Conservation (phyloP, 2,329 filamentous ascomycete species). For the Aspergillus transmontanensis region DNA sequence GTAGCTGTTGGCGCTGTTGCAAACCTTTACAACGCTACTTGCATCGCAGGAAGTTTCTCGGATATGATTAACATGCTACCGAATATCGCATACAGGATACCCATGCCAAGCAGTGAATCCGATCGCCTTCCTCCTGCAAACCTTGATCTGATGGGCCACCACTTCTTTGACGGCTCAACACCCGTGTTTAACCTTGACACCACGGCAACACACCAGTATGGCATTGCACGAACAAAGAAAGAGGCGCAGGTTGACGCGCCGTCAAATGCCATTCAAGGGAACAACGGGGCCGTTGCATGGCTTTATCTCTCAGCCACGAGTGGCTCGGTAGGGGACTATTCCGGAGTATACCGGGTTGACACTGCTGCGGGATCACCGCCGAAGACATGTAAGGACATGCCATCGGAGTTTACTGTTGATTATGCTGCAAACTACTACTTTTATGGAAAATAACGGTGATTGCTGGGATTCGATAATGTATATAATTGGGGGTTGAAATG, state of each 20-base stretch:
- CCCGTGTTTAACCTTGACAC: slow-evolving; percentile 81
- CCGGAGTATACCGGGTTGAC: slow-evolving; percentile 79
- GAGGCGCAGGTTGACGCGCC: slow-evolving; percentile 65
- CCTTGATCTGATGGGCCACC: slow-evolving; percentile 70
- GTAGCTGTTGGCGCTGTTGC: slow-evolving; percentile 73
- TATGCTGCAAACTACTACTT: slow-evolving; percentile 83
- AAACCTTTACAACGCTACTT: slow-evolving; percentile 84
- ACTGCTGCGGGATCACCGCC: slow-evolving; percentile 82
- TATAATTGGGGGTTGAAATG: background rate
- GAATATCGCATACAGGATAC: slow-evolving; percentile 68
- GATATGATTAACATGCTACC: slow-evolving; percentile 67
- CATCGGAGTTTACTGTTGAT: slow-evolving; percentile 68
- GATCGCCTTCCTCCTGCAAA: slow-evolving; percentile 55
- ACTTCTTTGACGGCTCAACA: slow-evolving; percentile 74
- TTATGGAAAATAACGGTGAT: slow-evolving; percentile 36
- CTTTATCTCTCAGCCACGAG: slow-evolving; percentile 64
- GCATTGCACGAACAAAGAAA: slow-evolving; percentile 66
- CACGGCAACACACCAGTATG: slow-evolving; percentile 46
- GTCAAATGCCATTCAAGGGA: slow-evolving; percentile 59
- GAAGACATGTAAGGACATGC: slow-evolving; percentile 68
- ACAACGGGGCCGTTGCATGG: slow-evolving; percentile 74
- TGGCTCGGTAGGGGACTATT: slow-evolving; percentile 63
- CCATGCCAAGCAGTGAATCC: slow-evolving; percentile 48
- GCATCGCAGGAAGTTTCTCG: slow-evolving; percentile 71
- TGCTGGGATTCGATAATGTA: background rate